phyloP scores from a whole-genome alignment of 2,329 filamentous ascomycete genomes.

The Phialemonium atrogriseum region DNA sequence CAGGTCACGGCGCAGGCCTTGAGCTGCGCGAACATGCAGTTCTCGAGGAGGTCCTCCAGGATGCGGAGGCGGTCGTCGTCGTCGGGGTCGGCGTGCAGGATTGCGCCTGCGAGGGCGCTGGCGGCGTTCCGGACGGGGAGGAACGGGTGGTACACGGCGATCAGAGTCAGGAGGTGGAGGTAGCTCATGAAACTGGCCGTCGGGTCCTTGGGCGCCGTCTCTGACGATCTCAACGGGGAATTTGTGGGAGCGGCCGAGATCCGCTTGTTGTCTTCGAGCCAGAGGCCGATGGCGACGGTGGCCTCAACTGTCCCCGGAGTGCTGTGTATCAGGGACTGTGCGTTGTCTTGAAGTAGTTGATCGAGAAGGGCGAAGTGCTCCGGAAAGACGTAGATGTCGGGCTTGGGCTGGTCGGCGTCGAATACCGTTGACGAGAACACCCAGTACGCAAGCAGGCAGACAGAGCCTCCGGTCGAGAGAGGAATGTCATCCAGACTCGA shows the following conservation, averaged over 20 bases:
- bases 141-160: conserved; percentile 48
- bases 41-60: conserved; percentile 56
- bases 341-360: conserved; percentile 42
- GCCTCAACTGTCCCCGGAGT: conserved; percentile 51
- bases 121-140: conserved; percentile 47
- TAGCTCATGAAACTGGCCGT: conserved; percentile 48
- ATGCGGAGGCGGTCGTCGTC: conserved; percentile 52
- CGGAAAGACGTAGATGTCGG: conserved; percentile 50
- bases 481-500: conserved; percentile 38
- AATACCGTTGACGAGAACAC: conserved; percentile 56
- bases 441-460: conserved; percentile 54
- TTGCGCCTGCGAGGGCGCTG: conserved; percentile 40
- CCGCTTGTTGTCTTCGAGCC: conserved; percentile 43
- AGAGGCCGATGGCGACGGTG: conserved; percentile 50
- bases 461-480: conserved; percentile 49
- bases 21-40: conserved; percentile 54
- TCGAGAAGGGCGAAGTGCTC: conserved; percentile 47
- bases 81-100: conserved; percentile 51
- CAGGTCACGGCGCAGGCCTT: conserved; percentile 56
- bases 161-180: conserved; percentile 49
- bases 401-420: conserved; percentile 42
- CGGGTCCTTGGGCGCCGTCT: conserved; percentile 10
- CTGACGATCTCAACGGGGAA: conserved; percentile 16
- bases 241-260: conserved; percentile 24
- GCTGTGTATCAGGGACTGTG: conserved; percentile 37